A percentile compares a stretch with the other conserved stretches of the same genome.
These are phyloP conservation scores for Fomitopsis pinicola DNA, from an alignment of 1,284 basidiomycete species.

Conservation along the genomic window DNA sequence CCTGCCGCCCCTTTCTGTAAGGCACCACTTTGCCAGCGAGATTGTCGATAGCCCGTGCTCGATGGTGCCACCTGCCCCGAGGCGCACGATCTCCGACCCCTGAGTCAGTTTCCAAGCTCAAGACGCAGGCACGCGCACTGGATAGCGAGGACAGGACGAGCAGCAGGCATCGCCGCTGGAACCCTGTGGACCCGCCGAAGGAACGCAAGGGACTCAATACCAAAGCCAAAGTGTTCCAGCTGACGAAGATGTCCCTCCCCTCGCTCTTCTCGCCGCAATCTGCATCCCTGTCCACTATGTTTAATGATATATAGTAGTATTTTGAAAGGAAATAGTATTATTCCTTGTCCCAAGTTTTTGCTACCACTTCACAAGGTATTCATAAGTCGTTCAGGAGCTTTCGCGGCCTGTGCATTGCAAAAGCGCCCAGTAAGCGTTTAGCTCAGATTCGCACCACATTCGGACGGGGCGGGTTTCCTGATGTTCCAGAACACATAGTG, in stretches of 20 bases:
- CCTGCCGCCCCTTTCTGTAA: slow-evolving; percentile 22
- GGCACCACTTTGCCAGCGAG: slow-evolving; percentile 25
- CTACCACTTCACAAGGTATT: too few relatives aligned
- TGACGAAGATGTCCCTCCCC: slow-evolving; percentile 29
- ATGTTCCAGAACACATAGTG: too few relatives aligned
- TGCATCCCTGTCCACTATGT: neutral
- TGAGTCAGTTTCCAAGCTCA: slow-evolving; percentile 10
- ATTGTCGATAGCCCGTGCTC: slow-evolving; percentile 32
- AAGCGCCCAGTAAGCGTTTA: too few relatives aligned
- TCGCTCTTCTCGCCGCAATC: slow-evolving; percentile 11
- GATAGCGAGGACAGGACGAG: slow-evolving; percentile 14
- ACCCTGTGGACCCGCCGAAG: slow-evolving; percentile 34
- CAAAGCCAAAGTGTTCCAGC: slow-evolving; percentile 78
- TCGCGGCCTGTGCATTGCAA: too few relatives aligned
- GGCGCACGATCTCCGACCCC: slow-evolving; percentile 41
- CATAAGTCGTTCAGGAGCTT: too few relatives aligned
- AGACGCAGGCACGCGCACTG: slow-evolving; percentile 6
- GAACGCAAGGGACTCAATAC: slow-evolving; percentile 73
- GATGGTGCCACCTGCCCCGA: slow-evolving; percentile 23
- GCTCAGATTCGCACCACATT: too few relatives aligned
- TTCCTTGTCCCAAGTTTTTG: too few relatives aligned
- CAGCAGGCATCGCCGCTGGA: slow-evolving; percentile 43
- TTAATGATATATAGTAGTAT: too few relatives aligned
- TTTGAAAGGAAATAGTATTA: too few relatives aligned
- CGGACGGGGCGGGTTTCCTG: too few relatives aligned